A percentile compares a stretch with the other conserved stretches of the same genome.
Evolutionary conservation across 202 grass and related monocot species (phyloP).

Genomic region (Panicum hallii): DNA sequence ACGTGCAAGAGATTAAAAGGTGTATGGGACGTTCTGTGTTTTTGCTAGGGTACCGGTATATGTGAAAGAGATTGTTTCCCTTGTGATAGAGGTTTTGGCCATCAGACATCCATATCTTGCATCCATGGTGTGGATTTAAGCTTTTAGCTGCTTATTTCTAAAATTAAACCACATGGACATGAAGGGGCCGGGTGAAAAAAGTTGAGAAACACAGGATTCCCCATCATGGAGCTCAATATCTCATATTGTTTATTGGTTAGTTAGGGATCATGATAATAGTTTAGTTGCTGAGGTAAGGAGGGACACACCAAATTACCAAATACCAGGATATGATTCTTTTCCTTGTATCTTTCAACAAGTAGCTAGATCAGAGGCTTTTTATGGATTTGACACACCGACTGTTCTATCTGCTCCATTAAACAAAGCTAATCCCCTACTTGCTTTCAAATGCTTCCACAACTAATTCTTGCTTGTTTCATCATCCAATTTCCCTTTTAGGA

Average conservation of each 20-base stretch:
- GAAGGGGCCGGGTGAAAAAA: neutral
- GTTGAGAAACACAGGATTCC: slow-evolving; percentile 2
- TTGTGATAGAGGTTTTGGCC: neutral
- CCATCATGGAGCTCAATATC: neutral
- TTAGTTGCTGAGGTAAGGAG: slow-evolving; percentile 45
- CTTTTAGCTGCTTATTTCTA: slow-evolving; percentile 5
- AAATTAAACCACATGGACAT: slow-evolving; percentile 17
- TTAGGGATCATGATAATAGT: slow-evolving; percentile 52
- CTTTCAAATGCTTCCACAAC: slow-evolving; percentile 38
- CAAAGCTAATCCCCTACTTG: slow-evolving; percentile 39
- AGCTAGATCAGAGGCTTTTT: slow-evolving; percentile 51
- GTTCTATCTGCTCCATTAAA: slow-evolving; percentile 62
- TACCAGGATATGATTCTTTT: slow-evolving; percentile 55
- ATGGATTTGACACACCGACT: slow-evolving; percentile 55
- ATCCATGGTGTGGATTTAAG: neutral
- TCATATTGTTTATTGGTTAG: slow-evolving; percentile 58
- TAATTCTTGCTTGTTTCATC: slow-evolving; percentile 44
- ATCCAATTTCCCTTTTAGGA: slow-evolving; percentile 53
- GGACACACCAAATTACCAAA: slow-evolving; percentile 36
- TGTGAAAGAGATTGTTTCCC: neutral
- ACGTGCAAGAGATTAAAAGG: neutral
- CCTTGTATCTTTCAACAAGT: slow-evolving; percentile 57
- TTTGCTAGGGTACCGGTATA: neutral
- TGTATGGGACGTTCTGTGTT: neutral
- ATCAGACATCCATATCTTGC: neutral